Percentiles rank a stretch among this genome's conserved stretches.
phyloP scores from a whole-genome alignment of 495 filamentous ascomycete species.

The Friedmanniomyces simplex region DNA sequence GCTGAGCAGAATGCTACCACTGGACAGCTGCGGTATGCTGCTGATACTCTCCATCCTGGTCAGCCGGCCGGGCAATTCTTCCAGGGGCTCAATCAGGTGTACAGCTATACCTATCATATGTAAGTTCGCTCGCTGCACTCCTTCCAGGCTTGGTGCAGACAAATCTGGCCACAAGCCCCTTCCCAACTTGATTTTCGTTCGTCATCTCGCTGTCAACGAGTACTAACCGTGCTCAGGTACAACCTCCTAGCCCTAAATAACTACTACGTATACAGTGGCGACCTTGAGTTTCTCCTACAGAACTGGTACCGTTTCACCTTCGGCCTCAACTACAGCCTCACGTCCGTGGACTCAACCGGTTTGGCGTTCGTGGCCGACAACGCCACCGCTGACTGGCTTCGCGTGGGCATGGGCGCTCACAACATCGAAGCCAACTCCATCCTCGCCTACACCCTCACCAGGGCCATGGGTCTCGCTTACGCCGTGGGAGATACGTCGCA shows the following conservation, averaged over 20 bases:
- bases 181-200: too few relatives aligned
- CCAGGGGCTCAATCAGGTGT: not conserved
- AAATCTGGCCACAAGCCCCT: too few relatives aligned
- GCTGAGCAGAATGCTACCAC: constrained; percentile 10
- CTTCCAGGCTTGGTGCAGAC: too few relatives aligned
- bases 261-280: constrained; percentile 15
- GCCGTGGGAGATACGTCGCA: not conserved
- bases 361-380: constrained; percentile 8
- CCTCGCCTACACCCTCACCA: constrained; percentile 6
- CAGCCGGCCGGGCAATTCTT: not conserved
- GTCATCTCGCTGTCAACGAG: too few relatives aligned
- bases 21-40: constrained; percentile 12
- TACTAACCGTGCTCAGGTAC: not conserved
- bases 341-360: constrained; percentile 9
- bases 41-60: not conserved
- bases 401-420: constrained; percentile 11
- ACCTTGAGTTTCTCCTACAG: constrained; percentile 3
- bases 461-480: constrained; percentile 4
- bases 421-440: constrained; percentile 20
- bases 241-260: constrained; percentile 11
- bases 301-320: constrained; percentile 6
- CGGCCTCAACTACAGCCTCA: constrained; percentile 3
- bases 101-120: constrained; percentile 16
- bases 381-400: constrained; percentile 11
- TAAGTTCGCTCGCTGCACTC: not conserved